These are phyloP conservation scores for Pestalotiopsis sp. DNA, from an alignment of 2,329 filamentous ascomycete genomes.

Conservation along the genomic window DNA sequence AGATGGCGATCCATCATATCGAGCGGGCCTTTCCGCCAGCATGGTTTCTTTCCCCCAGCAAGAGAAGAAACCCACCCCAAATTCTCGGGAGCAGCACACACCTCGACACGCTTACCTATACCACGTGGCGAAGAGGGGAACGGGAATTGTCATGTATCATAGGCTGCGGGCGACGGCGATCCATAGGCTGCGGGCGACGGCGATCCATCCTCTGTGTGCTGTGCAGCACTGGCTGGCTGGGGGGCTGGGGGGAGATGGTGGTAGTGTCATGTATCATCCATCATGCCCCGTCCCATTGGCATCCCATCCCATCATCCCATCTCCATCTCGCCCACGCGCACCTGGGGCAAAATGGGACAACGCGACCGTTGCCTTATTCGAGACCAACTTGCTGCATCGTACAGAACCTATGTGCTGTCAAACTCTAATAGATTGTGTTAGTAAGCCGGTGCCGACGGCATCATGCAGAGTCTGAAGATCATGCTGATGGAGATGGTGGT, in stretches of 20 bases:
- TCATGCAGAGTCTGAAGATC: slow-evolving; percentile 1
- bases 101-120: not conserved
- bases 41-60: slow-evolving; percentile 1
- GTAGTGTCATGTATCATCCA: not conserved
- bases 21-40: slow-evolving; percentile 1
- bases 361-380: not conserved
- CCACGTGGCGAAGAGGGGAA: slow-evolving; percentile 9
- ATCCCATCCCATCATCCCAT: too few species aligned
- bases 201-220: not conserved
- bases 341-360: not conserved
- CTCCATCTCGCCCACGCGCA: not conserved
- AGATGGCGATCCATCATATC: not conserved
- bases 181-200: not conserved
- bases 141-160: slow-evolving; percentile 11
- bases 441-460: not conserved
- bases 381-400: not conserved
- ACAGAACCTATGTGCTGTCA: not conserved
- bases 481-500: not conserved
- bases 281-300: too few species aligned
- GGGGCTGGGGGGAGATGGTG: not conserved
- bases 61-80: not conserved
- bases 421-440: slow-evolving; percentile 3
- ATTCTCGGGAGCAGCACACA: not conserved
- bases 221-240: not conserved
- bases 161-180: not conserved